Evolutionary conservation across 2,329 filamentous ascomycete species (phyloP).

Genomic region (Verruconis gallopava): DNA sequence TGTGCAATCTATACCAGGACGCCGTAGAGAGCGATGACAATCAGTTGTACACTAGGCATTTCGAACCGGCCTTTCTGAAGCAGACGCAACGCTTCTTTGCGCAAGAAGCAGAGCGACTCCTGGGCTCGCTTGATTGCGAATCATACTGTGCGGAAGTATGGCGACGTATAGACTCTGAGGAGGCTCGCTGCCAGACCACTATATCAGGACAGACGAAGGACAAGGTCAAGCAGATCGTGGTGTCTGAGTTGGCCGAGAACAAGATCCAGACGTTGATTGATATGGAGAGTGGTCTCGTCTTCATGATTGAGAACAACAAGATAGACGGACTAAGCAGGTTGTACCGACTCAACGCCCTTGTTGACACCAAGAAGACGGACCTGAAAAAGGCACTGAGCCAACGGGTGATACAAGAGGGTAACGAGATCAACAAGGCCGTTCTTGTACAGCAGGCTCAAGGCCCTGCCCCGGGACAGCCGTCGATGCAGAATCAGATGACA

Average conservation of each 20-base stretch:
- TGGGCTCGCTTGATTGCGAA: conserved; percentile 68
- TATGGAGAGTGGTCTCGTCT: conserved; percentile 73
- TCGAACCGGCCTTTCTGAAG: conserved; percentile 65
- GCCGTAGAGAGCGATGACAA: conserved; percentile 63
- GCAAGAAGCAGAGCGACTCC: conserved; percentile 57
- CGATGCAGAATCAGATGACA: conserved; percentile 48
- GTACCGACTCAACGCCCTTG: conserved; percentile 64
- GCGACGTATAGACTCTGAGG: conserved; percentile 65
- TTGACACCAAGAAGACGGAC: conserved; percentile 60
- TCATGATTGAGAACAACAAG: conserved; percentile 87
- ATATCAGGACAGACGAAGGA: conserved; percentile 58
- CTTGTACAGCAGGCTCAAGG: conserved; percentile 39
- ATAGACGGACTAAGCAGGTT: conserved; percentile 66
- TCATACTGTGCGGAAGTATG: conserved; percentile 69
- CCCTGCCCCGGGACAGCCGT: conserved; percentile 31
- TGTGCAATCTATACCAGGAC: conserved; percentile 76
- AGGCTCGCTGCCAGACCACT: conserved; percentile 69
- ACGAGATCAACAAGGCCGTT: conserved; percentile 63
- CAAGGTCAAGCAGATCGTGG: conserved; percentile 66
- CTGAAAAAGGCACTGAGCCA: conserved; percentile 59
- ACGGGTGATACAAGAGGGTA: conserved; percentile 66
- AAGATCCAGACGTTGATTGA: conserved; percentile 72
- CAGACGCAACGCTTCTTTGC: conserved; percentile 63
- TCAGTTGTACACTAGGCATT: conserved; percentile 71
- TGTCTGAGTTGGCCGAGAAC: conserved; percentile 63